A percentile compares a stretch with the other conserved stretches of the same genome.
Evolutionary conservation across 78 protist genomes (phyloP).

Genomic region (Speleostelium caveatum): DNA sequence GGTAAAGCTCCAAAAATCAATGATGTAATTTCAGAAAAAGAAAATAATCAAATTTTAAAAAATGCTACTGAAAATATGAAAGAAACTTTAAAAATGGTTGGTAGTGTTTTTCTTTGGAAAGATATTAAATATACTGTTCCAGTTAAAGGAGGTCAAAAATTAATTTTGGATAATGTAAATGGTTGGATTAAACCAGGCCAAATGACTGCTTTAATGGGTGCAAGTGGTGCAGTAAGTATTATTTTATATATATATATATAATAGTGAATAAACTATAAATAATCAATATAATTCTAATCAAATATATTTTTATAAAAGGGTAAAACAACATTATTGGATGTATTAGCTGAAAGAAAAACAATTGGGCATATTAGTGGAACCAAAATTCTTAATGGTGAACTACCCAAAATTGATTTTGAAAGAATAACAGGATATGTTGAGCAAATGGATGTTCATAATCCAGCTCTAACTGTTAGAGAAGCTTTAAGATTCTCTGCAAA

Average conservation of each 20-base stretch:
- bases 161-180: slow-evolving; percentile 48
- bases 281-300: too few species aligned
- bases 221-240: slow-evolving; percentile 82
- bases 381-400: slow-evolving; percentile 80
- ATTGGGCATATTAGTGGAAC: slow-evolving; percentile 84
- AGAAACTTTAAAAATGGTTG: slow-evolving; percentile 44
- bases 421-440: slow-evolving; percentile 83
- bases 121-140: slow-evolving; percentile 69
- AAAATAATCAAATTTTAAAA: slow-evolving; percentile 26
- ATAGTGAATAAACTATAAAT: too few species aligned
- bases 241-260: too few species aligned
- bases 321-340: slow-evolving; percentile 91
- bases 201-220: slow-evolving; percentile 89
- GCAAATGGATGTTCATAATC: slow-evolving; percentile 83
- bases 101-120: slow-evolving; percentile 71
- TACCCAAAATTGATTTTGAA: slow-evolving; percentile 68
- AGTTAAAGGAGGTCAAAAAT: slow-evolving; percentile 21
- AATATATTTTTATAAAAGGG: too few species aligned
- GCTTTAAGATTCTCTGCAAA: slow-evolving; percentile 71
- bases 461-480: slow-evolving; percentile 72
- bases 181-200: slow-evolving; percentile 84
- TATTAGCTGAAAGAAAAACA: slow-evolving; percentile 89
- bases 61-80: slow-evolving; percentile 60
- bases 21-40: slow-evolving; percentile 49
- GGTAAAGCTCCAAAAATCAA: slow-evolving; percentile 79